phyloP scores from a whole-genome alignment of 1,139 yeast species.

The Candida smagusa region DNA sequence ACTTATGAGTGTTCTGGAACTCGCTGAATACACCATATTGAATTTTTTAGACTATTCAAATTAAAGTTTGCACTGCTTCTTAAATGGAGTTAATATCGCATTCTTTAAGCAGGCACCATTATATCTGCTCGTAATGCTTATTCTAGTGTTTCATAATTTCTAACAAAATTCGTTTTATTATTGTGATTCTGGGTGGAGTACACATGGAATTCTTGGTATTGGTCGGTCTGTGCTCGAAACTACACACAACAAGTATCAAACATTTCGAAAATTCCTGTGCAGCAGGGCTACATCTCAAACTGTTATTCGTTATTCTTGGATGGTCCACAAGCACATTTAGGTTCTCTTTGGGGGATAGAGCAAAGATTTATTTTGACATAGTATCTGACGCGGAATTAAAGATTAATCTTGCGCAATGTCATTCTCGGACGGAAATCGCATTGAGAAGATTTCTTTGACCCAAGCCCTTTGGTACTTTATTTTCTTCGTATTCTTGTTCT shows the following conservation, averaged over 20 bases:
- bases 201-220: constrained; percentile 19
- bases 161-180: too few species aligned
- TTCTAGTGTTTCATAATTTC: too few species aligned
- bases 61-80: too few species aligned
- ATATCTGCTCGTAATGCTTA: too few species aligned
- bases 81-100: too few species aligned
- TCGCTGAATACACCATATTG: too few species aligned
- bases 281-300: constrained; percentile 16
- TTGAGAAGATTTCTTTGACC: constrained; percentile 15
- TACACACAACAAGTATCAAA: constrained; percentile 13
- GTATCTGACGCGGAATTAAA: constrained; percentile 1
- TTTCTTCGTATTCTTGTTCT: too few species aligned
- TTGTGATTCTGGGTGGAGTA: too few species aligned
- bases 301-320: constrained; percentile 22
- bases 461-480: constrained; percentile 9
- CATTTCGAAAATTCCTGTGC: constrained; percentile 18
- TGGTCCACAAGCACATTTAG: constrained; percentile 12
- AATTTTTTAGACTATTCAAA: too few species aligned
- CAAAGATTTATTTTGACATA: constrained; percentile 15
- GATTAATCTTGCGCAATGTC: constrained; percentile 6
- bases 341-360: constrained; percentile 31
- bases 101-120: too few species aligned
- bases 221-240: constrained; percentile 12
- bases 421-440: constrained; percentile 4
- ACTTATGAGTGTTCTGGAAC: too few species aligned